phyloP scores from a whole-genome alignment of 1,284 basidiomycete genomes.

The Cystobasidium pallidum region DNA sequence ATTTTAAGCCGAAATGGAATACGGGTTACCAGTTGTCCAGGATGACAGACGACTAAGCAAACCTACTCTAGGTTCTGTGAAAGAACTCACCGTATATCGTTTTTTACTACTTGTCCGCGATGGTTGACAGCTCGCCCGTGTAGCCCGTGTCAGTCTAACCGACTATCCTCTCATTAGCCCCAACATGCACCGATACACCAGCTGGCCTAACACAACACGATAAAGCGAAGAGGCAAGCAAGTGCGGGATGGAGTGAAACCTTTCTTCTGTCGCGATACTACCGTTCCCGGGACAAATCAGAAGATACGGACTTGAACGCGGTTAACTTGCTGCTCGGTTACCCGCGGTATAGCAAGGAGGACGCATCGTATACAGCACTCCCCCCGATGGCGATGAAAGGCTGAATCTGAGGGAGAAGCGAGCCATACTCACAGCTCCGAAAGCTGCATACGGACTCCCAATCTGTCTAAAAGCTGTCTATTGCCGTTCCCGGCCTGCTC shows the following conservation, averaged over 20 bases:
- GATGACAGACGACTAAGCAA: too few species aligned
- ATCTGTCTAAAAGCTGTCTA: background rate
- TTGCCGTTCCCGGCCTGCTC: background rate
- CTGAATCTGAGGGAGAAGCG: slow-evolving; percentile 11
- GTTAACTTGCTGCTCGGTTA: background rate
- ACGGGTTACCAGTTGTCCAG: background rate
- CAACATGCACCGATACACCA: background rate
- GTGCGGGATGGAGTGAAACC: background rate
- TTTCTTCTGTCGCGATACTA: too few species aligned
- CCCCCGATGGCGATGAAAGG: background rate
- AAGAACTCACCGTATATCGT: too few species aligned
- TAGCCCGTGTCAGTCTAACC: background rate
- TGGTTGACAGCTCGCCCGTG: background rate
- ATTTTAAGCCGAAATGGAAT: background rate
- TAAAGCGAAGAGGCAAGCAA: background rate
- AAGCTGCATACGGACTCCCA: background rate
- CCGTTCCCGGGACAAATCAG: too few species aligned
- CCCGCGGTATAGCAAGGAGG: background rate
- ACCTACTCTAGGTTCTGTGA: too few species aligned
- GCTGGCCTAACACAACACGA: background rate
- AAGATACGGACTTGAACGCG: too few species aligned
- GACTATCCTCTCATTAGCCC: background rate
- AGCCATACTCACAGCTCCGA: background rate
- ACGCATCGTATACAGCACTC: background rate
- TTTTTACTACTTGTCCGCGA: too few species aligned